phyloP scores from a whole-genome alignment of 345 rosid species.

The Microthlaspi erraticum region DNA sequence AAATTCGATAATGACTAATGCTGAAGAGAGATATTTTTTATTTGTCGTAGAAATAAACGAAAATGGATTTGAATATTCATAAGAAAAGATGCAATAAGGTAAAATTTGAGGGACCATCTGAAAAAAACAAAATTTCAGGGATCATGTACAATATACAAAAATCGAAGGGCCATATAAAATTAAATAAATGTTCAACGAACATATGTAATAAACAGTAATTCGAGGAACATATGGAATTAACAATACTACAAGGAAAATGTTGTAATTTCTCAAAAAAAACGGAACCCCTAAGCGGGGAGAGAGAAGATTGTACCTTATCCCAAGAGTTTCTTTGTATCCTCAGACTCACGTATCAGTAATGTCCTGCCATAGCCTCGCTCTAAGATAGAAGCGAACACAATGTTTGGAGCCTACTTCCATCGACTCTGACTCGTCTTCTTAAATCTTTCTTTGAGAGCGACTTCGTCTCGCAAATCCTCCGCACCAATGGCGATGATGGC shows the following conservation, averaged over 20 bases:
- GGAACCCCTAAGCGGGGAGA: not conserved
- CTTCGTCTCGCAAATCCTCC: not conserved
- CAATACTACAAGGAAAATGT: not conserved
- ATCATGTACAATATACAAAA: too few relatives aligned
- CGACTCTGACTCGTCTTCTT: not conserved
- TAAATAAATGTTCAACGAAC: too few relatives aligned
- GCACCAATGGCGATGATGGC: not conserved
- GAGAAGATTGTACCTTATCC: slow-evolving; percentile 17
- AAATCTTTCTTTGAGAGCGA: not conserved
- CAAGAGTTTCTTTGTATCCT: slow-evolving; percentile 13
- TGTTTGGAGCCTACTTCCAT: not conserved
- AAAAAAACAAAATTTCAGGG: not conserved
- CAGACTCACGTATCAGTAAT: slow-evolving; percentile 10
- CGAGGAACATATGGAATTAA: not conserved
- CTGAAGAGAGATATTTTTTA: not conserved
- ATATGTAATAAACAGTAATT: not conserved
- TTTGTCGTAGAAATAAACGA: not conserved
- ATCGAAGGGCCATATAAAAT: not conserved
- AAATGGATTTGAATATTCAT: not conserved
- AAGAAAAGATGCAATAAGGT: not conserved
- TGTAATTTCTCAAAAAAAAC: not conserved
- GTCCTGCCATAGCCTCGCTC: too few relatives aligned
- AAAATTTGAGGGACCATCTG: not conserved
- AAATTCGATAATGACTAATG: not conserved
- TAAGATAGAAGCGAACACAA: too few relatives aligned